phyloP scores from a whole-genome alignment of 345 rosid species.

The rapeseed (Brassica napus) region DNA sequence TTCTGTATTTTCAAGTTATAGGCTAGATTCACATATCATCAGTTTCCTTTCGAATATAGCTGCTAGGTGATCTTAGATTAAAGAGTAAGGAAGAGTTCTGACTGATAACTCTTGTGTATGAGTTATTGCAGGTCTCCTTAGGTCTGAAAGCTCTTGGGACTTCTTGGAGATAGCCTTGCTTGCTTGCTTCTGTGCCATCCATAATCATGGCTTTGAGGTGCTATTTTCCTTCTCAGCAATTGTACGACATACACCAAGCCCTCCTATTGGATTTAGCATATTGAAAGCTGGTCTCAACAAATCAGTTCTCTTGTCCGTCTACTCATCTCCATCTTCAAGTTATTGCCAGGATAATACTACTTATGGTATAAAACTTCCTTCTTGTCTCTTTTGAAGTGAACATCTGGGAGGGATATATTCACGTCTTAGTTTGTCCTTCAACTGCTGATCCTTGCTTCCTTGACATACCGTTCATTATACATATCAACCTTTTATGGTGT shows the following conservation, averaged over 20 bases:
- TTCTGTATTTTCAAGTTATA: constrained; percentile 28
- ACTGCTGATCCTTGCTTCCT: constrained; percentile 32
- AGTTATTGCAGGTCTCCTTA: constrained; percentile 75
- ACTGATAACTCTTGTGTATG: constrained; percentile 28
- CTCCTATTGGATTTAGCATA: constrained; percentile 93
- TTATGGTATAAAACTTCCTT: constrained; percentile 64
- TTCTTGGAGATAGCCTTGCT: constrained; percentile 91
- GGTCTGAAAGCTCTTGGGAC: constrained; percentile 74
- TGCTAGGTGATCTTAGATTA: constrained; percentile 29
- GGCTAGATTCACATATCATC: constrained; percentile 24
- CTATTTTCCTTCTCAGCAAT: constrained; percentile 93
- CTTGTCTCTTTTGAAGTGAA: constrained; percentile 22
- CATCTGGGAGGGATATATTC: constrained; percentile 20
- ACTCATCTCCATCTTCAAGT: constrained; percentile 60
- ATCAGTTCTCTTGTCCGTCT: constrained; percentile 94
- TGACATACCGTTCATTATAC: constrained; percentile 7
- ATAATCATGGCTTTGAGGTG: constrained; percentile 92
- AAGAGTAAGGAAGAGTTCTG: constrained; percentile 14
- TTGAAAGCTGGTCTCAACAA: constrained; percentile 96
- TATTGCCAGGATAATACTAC: constrained; percentile 55
- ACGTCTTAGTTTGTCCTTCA: constrained; percentile 15
- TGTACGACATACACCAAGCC: constrained; percentile 79
- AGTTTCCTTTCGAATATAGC: constrained; percentile 28
- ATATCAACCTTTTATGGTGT: constrained; percentile 23
- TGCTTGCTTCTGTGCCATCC: constrained; percentile 93